Evolutionary conservation across 768 basidiomycete genomes (phyloP), one percentile per base, ranked within the genome.

Genomic region (Boletus barrowsii): DNA sequence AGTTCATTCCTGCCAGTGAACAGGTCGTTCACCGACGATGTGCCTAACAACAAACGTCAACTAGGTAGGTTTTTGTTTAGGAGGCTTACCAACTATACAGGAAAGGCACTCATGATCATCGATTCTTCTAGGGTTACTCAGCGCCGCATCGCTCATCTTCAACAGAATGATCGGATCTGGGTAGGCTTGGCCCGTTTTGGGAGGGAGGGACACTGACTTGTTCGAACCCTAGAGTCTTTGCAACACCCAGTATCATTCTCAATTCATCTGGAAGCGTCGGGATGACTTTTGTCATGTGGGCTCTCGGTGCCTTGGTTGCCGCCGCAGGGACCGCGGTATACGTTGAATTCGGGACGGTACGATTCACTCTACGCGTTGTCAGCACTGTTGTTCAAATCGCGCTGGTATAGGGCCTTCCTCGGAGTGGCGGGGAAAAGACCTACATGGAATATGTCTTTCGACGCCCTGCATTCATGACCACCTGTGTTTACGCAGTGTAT

Each of bases 91-190:
- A 35, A 35, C 11, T 11, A 3, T 37, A 41, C 35, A 48, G 47
- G 24, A 30, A 24, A 3, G 10, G 35, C 10, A 18, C 30, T 47
- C 3, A 62, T 41, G 11, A 1, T 1, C 2, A 20, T 51, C 11
- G 2, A 14, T 52, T 32, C 41, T 54, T 22, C 18, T 29, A 66
- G 64, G 65, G 11, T 40, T 67, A 18, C 47, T 78, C 42, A 86
- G 82, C 54, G 81, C 84, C 4, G 68, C 81, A 3, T 84, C 81
- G 58, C 79, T 90, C 41, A 83, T 90, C 36, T 87, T 88, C 73
- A 90, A 90, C 62, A 79, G 83, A 29, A 77, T 87, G n/a, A 84
- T 88, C 30, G 87, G 87, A 18, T 83, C 86, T 18, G 86, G 87
- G 87, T 84, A 53, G 30, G 72, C 42, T 30, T n/a, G 17, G 15